A percentile compares a stretch with the other conserved stretches of the same genome.
phyloP scores from a whole-genome alignment of 2,329 filamentous ascomycete species.

The Hymenoscyphus repandus region DNA sequence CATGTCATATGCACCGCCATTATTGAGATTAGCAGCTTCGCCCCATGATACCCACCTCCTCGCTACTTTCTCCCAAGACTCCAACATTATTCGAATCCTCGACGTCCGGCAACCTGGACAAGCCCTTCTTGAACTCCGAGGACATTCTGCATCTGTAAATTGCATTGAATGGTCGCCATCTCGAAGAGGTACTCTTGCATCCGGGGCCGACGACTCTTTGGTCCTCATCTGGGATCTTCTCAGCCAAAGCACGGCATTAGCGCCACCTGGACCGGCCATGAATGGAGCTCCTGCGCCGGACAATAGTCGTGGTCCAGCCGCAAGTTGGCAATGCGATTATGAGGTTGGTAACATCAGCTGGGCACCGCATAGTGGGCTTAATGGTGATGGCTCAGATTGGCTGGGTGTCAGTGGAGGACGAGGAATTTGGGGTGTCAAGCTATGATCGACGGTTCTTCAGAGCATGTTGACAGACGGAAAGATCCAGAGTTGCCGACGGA shows the following conservation, averaged over 20 bases:
- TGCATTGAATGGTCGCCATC: conserved; percentile 94
- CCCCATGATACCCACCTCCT: conserved; percentile 93
- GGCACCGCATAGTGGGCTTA: conserved; percentile 67
- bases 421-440: conserved; percentile 64
- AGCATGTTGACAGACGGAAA: background rate
- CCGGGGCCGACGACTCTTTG: conserved; percentile 85
- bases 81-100: conserved; percentile 85
- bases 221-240: conserved; percentile 93
- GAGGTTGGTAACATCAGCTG: conserved; percentile 82
- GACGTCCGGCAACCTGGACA: conserved; percentile 96
- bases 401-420: conserved; percentile 75
- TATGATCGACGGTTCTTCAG: conserved; percentile 19
- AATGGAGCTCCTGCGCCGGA: conserved; percentile 49
- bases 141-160: conserved; percentile 80
- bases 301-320: conserved; percentile 62
- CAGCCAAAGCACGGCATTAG: conserved; percentile 41
- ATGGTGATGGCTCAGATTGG: conserved; percentile 72
- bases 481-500: conserved; percentile 12
- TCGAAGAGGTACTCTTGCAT: conserved; percentile 81
- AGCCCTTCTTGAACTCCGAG: conserved; percentile 86
- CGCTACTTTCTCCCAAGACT: conserved; percentile 95
- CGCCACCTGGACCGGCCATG: conserved; percentile 33
- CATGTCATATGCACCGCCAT: conserved; percentile 69
- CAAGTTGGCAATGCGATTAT: conserved; percentile 80
- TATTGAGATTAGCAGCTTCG: conserved; percentile 79